phyloP scores from a whole-genome alignment of 345 rosid genomes.

The Syzygium grande region DNA sequence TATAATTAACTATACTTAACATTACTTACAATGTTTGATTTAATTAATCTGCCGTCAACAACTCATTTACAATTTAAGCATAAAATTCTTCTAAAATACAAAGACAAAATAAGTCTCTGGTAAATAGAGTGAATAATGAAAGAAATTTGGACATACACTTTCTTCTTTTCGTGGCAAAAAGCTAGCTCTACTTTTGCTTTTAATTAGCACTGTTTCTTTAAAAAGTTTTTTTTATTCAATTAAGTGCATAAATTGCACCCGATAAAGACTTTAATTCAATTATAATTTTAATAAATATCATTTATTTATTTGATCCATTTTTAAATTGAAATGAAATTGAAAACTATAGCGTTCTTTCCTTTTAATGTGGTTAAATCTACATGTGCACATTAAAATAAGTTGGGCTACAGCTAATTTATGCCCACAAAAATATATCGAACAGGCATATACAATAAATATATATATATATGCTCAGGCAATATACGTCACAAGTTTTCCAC shows the following conservation, averaged over 20 bases:
- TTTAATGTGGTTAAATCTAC: not conserved
- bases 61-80: not conserved
- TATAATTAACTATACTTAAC: not conserved
- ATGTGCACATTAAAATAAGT: not conserved
- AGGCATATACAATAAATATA: not conserved
- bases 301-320: not conserved
- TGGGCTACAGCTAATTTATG: not conserved
- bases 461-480: accelerated
- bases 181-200: not conserved
- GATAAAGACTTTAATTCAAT: not conserved
- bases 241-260: not conserved
- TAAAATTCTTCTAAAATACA: not conserved
- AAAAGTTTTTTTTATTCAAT: not conserved
- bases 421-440: not conserved
- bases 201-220: not conserved
- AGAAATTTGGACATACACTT: not conserved
- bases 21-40: not conserved
- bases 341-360: not conserved
- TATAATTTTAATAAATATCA: not conserved
- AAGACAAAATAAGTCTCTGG: not conserved
- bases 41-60: not conserved
- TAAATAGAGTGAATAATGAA: not conserved
- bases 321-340: not conserved
- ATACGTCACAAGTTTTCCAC: accelerated
- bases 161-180: not conserved